These are phyloP conservation scores for Jamesozyma lodderae DNA, from an alignment of 805 yeast species.

Conservation along the genomic window DNA sequence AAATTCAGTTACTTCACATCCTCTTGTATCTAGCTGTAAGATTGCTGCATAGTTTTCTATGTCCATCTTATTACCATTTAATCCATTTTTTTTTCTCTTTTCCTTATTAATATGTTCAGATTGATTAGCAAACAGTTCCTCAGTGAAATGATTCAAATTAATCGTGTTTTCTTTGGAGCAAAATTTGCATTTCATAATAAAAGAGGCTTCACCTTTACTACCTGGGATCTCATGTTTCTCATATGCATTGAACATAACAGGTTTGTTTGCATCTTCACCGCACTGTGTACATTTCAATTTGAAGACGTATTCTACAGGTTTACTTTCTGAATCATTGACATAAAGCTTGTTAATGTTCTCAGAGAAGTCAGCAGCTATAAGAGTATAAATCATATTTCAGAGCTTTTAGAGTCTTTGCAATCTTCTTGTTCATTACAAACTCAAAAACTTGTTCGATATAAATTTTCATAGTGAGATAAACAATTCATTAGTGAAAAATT, in stretches of 20 bases:
- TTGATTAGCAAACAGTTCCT: conserved; percentile 18
- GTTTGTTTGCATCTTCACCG: conserved; percentile 66
- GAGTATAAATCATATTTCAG: conserved; percentile 24
- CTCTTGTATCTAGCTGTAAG: conserved; percentile 76
- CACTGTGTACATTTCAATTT: conserved; percentile 69
- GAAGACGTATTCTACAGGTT: conserved; percentile 71
- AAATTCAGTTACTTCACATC: conserved; percentile 64
- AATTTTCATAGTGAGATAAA: too few relatives aligned
- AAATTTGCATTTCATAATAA: conserved; percentile 63
- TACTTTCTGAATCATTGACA: conserved; percentile 49
- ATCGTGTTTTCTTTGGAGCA: conserved; percentile 37
- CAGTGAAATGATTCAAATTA: conserved; percentile 17
- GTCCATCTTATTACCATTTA: conserved; percentile 12
- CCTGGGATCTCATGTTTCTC: conserved; percentile 59
- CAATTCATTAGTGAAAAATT: too few relatives aligned
- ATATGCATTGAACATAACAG: conserved; percentile 55
- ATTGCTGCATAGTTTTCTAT: conserved; percentile 29
- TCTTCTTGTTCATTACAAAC: too few relatives aligned
- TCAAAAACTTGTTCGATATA: too few relatives aligned
- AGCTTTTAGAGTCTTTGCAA: neutral
- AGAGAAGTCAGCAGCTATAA: conserved; percentile 21
- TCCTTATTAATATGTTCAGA: conserved; percentile 10
- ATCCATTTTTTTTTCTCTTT: conserved; percentile 24
- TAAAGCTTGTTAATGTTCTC: conserved; percentile 46
- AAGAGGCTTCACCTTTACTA: conserved; percentile 75